Evolutionary conservation across 805 yeast species (phyloP).

Genomic region (Candida hispaniensis): DNA sequence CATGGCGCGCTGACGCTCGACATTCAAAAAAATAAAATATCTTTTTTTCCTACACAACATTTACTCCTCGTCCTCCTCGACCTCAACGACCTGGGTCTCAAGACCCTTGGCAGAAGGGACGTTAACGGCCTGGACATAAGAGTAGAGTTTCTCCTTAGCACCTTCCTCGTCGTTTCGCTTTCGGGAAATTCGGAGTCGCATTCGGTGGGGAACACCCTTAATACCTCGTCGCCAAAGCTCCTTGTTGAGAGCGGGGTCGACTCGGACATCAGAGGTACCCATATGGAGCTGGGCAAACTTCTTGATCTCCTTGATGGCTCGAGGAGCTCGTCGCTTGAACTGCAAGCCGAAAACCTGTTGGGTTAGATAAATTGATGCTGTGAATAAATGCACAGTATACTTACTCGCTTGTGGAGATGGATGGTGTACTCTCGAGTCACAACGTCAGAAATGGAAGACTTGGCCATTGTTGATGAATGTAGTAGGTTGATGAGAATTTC

Average conservation of each 20-base stretch:
- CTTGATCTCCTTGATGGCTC: slow-evolving; percentile 98
- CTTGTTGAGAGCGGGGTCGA: slow-evolving; percentile 97
- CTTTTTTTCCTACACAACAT: slow-evolving; percentile 13
- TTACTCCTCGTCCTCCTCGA: slow-evolving; percentile 48
- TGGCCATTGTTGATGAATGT: slow-evolving; percentile 35
- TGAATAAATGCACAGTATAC: slow-evolving; percentile 30
- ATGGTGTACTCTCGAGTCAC: slow-evolving; percentile 99
- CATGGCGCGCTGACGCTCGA: slow-evolving; percentile 10
- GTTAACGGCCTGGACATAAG: slow-evolving; percentile 93
- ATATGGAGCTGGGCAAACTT: slow-evolving; percentile 97
- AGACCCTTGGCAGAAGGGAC: slow-evolving; percentile 96
- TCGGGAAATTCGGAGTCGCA: slow-evolving; percentile 98
- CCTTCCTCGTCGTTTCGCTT: slow-evolving; percentile 99
- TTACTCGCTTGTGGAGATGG: slow-evolving; percentile 98
- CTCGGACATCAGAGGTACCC: slow-evolving; percentile 98
- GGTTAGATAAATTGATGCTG: not conserved
- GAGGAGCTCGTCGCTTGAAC: slow-evolving; percentile 99
- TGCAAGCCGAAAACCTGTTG: slow-evolving; percentile 86
- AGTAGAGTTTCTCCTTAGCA: slow-evolving; percentile 95
- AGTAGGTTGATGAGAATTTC: too few species aligned
- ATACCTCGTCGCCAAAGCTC: slow-evolving; percentile 99
- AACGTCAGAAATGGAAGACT: slow-evolving; percentile 93
- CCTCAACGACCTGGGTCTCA: slow-evolving; percentile 94
- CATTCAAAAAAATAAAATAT: slow-evolving; percentile 13
- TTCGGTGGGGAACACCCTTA: slow-evolving; percentile 97